These are phyloP conservation scores for Zelopaecilomyces penicillatus DNA, from an alignment of 2,329 filamentous ascomycete species.

Conservation along the genomic window DNA sequence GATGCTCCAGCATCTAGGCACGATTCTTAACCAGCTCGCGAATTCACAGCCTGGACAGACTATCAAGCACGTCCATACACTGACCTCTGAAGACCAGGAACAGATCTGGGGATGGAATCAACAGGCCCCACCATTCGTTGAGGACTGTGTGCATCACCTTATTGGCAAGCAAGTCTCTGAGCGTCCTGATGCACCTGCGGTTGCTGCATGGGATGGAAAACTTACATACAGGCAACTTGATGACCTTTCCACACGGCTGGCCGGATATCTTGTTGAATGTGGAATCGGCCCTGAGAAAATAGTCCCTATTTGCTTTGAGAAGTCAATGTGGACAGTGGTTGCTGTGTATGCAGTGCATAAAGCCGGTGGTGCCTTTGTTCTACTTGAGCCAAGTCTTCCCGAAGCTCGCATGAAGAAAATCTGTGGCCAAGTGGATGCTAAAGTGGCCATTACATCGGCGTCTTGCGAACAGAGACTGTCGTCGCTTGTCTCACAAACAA, in stretches of 20 bases:
- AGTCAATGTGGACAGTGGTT: constrained; percentile 21
- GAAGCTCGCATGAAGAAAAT: background rate
- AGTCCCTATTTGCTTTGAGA: constrained; percentile 27
- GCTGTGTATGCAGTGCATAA: constrained; percentile 6
- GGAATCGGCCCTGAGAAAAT: constrained; percentile 3
- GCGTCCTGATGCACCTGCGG: constrained; percentile 24
- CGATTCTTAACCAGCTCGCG: background rate
- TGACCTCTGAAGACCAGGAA: background rate
- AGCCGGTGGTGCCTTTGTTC: constrained; percentile 9
- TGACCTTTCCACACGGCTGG: constrained; percentile 2
- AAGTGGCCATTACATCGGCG: constrained; percentile 3
- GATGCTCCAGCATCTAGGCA: background rate
- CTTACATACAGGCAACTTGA: constrained; percentile 33
- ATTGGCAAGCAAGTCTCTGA: constrained; percentile 26
- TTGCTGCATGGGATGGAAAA: constrained; percentile 37
- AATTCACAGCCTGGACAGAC: background rate
- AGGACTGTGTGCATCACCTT: constrained; percentile 32
- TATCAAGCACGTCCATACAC: background rate
- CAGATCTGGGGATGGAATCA: constrained; percentile 21
- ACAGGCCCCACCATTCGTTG: constrained; percentile 4
- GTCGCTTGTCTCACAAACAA: background rate
- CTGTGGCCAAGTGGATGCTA: background rate
- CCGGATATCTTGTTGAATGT: constrained; percentile 3
- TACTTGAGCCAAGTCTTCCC: constrained; percentile 9
- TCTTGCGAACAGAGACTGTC: background rate